A percentile compares a stretch with the other conserved stretches of the same genome.
phyloP scores from a whole-genome alignment of 192 early-diverging fungal genomes.

The Cladochytrium replicatum region DNA sequence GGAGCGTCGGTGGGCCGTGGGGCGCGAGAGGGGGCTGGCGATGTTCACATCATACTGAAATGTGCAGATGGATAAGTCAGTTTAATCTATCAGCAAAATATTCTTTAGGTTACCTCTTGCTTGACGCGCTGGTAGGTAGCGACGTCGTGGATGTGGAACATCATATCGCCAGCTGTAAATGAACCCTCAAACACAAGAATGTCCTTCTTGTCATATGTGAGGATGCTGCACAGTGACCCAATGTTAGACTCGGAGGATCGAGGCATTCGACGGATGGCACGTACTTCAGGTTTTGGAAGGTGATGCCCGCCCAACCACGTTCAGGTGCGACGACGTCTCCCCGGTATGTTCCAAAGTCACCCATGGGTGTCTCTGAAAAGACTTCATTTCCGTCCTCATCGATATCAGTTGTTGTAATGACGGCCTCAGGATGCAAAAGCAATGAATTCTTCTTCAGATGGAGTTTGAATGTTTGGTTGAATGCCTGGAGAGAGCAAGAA shows the following conservation, averaged over 20 bases:
- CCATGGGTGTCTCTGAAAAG: background rate
- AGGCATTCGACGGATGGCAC: background rate
- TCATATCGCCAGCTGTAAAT: conserved; percentile 9
- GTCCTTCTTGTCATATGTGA: too few relatives aligned
- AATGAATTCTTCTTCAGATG: conserved; percentile 8
- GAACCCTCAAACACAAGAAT: conserved; percentile 15
- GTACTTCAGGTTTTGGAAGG: background rate
- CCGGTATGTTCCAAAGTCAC: conserved; percentile 6
- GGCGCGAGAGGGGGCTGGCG: conserved; percentile 15
- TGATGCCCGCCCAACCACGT: conserved; percentile 15
- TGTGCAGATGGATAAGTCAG: too few relatives aligned
- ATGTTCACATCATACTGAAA: conserved; percentile 22
- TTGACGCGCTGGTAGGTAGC: conserved; percentile 14
- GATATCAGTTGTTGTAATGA: conserved; percentile 2
- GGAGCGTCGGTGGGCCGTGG: conserved; percentile 5
- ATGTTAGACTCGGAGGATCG: background rate
- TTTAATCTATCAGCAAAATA: too few relatives aligned
- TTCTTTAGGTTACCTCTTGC: conserved; percentile 10
- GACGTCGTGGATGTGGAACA: conserved; percentile 26
- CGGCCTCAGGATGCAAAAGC: conserved; percentile 16
- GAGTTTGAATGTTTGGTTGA: conserved; percentile 17
- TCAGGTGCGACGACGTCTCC: conserved; percentile 11
- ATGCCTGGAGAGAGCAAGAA: conserved; percentile 7
- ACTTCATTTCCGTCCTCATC: conserved; percentile 1
- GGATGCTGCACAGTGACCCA: background rate